Base-by-base conservation (phyloP, 2,329 filamentous ascomycete genomes). In the Xylaria arbuscula region DNA sequence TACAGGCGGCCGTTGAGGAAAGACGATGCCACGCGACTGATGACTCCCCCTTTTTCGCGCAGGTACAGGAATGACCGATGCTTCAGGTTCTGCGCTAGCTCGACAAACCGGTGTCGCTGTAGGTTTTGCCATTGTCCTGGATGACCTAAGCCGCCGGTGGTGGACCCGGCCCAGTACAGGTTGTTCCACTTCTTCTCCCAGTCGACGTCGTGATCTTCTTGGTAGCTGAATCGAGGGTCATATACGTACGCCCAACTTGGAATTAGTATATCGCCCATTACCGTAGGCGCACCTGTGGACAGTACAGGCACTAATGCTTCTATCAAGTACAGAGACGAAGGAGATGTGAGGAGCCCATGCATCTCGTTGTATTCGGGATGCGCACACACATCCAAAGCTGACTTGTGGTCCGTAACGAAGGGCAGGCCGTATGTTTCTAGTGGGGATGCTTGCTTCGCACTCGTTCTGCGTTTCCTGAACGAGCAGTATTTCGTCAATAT, bases 91-190 rank as follows among this genome's bases (percentile, higher is more conserved):
- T 82, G 80, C 0, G 78, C 77, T 4, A 84, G 66, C 8, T 65
- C 50, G 1, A 84, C 79, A 66, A 84, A 81, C 67, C 85, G 74
- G 72, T 87, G 84, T 0, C 87, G 81, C 22, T 88, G 86, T 48
- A 80, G 82, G 0, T 75, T 58, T 0, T 69, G 70, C 85, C 85
- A 87, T 0, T 74, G 63, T 1, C 75, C 69, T 10, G 77, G 74
- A 0, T 69, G 68, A 0, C 76, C 78, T 47, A 78, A 82, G 0
- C 82, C 85, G 2, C 87, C 87, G 0, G 87, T 88, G 0, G 81
- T 87, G 0, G 84, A 86, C 0, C 87, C 87, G 0, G 83, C 82
- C 88, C 87, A 89, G 74, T 89, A 89, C 0, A 89, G 72, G 2
- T 81, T 83, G 42, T 84, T 82, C 1, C 70, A 71, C 71, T 89